These are phyloP conservation scores for Epichloe elymi DNA, from an alignment of 2,329 filamentous ascomycete genomes.

Conservation along the genomic window DNA sequence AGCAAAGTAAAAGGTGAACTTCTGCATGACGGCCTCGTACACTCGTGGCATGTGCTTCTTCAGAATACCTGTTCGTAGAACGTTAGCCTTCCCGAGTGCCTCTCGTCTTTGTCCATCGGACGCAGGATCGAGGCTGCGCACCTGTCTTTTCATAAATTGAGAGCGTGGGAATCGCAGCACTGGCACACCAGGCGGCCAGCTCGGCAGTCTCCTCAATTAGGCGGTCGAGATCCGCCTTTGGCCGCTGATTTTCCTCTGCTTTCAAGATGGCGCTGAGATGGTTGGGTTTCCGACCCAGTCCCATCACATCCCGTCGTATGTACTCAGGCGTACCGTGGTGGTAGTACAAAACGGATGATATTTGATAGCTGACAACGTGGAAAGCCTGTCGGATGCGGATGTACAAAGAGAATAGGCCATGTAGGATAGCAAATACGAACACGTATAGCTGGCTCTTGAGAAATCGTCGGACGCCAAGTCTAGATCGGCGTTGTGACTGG, in stretches of 20 bases:
- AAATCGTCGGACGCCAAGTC: constrained; percentile 47
- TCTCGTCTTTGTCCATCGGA: background rate
- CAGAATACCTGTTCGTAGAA: constrained; percentile 51
- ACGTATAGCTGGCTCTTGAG: constrained; percentile 50
- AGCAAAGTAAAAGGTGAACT: constrained; percentile 81
- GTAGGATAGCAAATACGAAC: constrained; percentile 55
- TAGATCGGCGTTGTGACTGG: constrained; percentile 22
- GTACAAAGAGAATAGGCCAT: constrained; percentile 78
- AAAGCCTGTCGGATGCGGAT: constrained; percentile 70
- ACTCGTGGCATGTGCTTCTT: constrained; percentile 83
- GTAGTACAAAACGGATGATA: constrained; percentile 77
- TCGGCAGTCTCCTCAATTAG: constrained; percentile 86
- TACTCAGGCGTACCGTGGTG: constrained; percentile 92
- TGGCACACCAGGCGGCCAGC: constrained; percentile 83
- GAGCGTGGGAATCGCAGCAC: constrained; percentile 73
- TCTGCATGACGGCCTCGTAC: constrained; percentile 65
- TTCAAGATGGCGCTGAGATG: constrained; percentile 82
- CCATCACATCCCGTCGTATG: constrained; percentile 74
- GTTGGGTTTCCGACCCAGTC: constrained; percentile 59
- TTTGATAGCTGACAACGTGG: constrained; percentile 62
- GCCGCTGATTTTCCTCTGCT: constrained; percentile 54
- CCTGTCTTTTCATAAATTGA: constrained; percentile 89
- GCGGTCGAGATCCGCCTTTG: constrained; percentile 64
- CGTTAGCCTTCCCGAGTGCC: background rate
- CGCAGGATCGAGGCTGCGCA: constrained; percentile 26